Evolutionary conservation across 805 yeast genomes (phyloP).

Genomic region (Ogataea chonburiensis): DNA sequence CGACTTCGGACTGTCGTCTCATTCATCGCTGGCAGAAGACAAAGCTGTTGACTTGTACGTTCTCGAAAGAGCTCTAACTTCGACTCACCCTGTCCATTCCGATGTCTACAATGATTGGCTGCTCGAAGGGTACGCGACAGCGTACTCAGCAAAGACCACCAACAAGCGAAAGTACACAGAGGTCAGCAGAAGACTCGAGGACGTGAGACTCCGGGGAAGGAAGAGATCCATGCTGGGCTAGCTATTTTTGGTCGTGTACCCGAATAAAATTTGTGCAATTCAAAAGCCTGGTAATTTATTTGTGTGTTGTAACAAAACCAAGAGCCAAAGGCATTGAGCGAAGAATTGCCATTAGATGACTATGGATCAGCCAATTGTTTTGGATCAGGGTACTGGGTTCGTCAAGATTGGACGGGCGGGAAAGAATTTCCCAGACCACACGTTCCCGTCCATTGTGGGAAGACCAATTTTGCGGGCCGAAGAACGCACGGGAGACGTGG

Average conservation of each 20-base stretch:
- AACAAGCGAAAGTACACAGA: slow-evolving; percentile 48
- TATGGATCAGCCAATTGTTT: slow-evolving; percentile 50
- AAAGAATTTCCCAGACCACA: slow-evolving; percentile 93
- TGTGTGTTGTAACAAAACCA: slow-evolving; percentile 11
- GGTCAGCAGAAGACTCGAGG: slow-evolving; percentile 64
- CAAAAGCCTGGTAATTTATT: slow-evolving; percentile 3
- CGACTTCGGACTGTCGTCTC: slow-evolving; percentile 88
- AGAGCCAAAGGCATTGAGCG: slow-evolving; percentile 9
- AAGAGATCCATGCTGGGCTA: slow-evolving; percentile 91
- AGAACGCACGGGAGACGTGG: slow-evolving; percentile 74
- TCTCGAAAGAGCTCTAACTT: slow-evolving; percentile 82
- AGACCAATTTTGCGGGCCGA: slow-evolving; percentile 97
- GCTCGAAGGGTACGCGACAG: slow-evolving; percentile 61
- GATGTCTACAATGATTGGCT: slow-evolving; percentile 65
- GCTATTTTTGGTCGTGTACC: slow-evolving; percentile 9
- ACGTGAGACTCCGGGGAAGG: slow-evolving; percentile 87
- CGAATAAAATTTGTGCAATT: slow-evolving; percentile 1
- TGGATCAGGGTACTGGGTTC: slow-evolving; percentile 99
- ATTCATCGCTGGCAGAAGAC: slow-evolving; percentile 76
- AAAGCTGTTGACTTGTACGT: slow-evolving; percentile 97
- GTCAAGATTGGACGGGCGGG: slow-evolving; percentile 97
- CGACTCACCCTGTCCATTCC: slow-evolving; percentile 83
- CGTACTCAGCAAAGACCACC: slow-evolving; percentile 34
- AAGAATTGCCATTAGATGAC: slow-evolving; percentile 16
- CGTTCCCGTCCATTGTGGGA: slow-evolving; percentile 96